Conservation (phyloP, 257 asterid species). For the Nicotiana paniculata region DNA sequence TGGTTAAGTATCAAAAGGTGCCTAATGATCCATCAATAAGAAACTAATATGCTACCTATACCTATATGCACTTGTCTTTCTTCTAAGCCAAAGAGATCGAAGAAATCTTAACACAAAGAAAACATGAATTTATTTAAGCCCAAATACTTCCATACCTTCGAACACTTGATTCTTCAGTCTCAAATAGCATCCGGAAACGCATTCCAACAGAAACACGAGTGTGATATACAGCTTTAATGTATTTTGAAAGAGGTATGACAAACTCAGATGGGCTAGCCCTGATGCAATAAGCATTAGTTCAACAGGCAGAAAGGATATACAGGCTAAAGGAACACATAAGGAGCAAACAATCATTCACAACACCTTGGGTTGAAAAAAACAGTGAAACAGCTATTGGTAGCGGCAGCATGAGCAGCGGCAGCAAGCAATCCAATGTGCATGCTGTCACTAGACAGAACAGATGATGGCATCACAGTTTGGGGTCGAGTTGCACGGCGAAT, state of each 20-base stretch:
- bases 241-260: conserved; percentile 84
- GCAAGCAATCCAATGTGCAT: conserved; percentile 99
- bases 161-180: conserved; percentile 97
- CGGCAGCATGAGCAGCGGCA: conserved; percentile 99
- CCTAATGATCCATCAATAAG: background rate
- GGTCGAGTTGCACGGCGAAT: conserved; percentile 93
- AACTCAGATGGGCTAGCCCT: conserved; percentile 99
- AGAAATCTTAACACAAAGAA: background rate
- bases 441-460: conserved; percentile 96
- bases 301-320: background rate
- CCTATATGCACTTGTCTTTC: background rate
- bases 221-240: conserved; percentile 86
- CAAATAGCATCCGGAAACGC: conserved; percentile 97
- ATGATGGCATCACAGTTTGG: conserved; percentile 98
- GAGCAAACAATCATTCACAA: conserved; percentile 7
- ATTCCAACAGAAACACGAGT: conserved; percentile 94
- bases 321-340: background rate
- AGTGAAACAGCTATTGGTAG: conserved; percentile 96
- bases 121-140: background rate
- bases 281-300: conserved; percentile 22
- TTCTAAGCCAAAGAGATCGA: background rate
- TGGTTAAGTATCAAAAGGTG: background rate
- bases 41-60: background rate
- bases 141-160: conserved; percentile 53
- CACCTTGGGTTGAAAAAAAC: conserved; percentile 95